Evolutionary conservation across 805 yeast species (phyloP).

Genomic region (Monosporozyma aerobia): DNA sequence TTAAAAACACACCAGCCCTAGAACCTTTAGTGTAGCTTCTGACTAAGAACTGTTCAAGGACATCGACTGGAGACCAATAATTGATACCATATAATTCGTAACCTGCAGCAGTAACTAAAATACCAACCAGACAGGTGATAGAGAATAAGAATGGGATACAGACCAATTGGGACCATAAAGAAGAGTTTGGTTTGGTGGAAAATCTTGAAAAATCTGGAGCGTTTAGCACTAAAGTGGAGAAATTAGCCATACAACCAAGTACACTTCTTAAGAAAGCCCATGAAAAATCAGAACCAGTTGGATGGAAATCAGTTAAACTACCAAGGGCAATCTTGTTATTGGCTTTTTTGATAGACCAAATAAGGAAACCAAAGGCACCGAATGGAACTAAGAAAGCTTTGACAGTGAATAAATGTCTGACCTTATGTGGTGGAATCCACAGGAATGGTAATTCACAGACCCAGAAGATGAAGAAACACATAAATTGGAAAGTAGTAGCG

Average conservation of each 20-base stretch:
- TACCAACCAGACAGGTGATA: constrained; percentile 69
- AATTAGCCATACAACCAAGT: constrained; percentile 71
- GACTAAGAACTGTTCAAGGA: constrained; percentile 39
- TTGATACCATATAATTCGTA: constrained; percentile 32
- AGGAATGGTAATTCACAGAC: constrained; percentile 67
- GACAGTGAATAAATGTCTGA: constrained; percentile 75
- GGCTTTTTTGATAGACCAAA: constrained; percentile 79
- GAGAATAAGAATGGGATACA: constrained; percentile 67
- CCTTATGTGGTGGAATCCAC: constrained; percentile 74
- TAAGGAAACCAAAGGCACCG: constrained; percentile 74
- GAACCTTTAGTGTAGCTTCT: constrained; percentile 35
- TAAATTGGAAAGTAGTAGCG: constrained; percentile 60
- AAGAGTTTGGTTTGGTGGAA: constrained; percentile 42
- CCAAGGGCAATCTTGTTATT: constrained; percentile 42
- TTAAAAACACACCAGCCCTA: constrained; percentile 64
- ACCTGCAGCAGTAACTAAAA: constrained; percentile 66
- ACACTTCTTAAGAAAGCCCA: constrained; percentile 59
- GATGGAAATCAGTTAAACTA: constrained; percentile 12
- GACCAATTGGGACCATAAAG: constrained; percentile 43
- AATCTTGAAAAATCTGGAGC: constrained; percentile 81
- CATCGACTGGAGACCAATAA: constrained; percentile 46
- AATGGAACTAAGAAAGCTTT: constrained; percentile 73
- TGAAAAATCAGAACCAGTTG: constrained; percentile 47
- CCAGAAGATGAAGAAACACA: constrained; percentile 80
- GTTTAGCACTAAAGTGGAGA: constrained; percentile 70